Base-by-base conservation (phyloP, 2,329 filamentous ascomycete genomes). In the Passalora sequoiae region DNA sequence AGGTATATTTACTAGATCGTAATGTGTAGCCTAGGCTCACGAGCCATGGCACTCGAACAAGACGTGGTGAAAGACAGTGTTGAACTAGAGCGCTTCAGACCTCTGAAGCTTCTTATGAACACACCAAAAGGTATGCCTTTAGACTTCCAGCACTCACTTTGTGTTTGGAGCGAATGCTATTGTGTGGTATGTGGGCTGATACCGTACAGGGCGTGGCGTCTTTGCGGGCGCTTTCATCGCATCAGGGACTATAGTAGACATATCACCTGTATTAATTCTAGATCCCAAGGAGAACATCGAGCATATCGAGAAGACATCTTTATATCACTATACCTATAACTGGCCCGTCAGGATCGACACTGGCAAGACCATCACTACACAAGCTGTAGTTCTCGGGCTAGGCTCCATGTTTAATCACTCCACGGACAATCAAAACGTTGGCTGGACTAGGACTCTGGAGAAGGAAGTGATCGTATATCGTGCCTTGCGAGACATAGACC, bases 341-440 rank as follows among this genome's bases (percentile, higher is more conserved):
- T 74, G 71, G 71, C 68, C 67, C 9, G 45, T 50, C 13, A 20
- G 20, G 53, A 58, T 39, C 19, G 38, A 27, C 21, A 13, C 43
- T 19, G 21, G 13, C 16, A 25, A 41, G 8, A 6, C 27, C 30
- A 21, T 19, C 24, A 19, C 12, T 19, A 69, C 69, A 0, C 75
- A 78, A 61, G 76, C 74, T 7, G 61, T 79, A 2, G 66, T 78
- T 21, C 65, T 78, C 27, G 76, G 76, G 2, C 62, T 80, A 0
- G 76, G 76, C 12, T 72, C 68, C 42, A 76, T 79, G 72, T 78
- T 79, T 64, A 79, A 80, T 46, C 76, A 80, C 51, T 75, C 73
- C 3, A 62, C 60, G 0, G 53, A 62, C 8, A 50, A 67, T 20
- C 76, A 78, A 51, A 80, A 80, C 54, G 71, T 79, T 3, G 74